Percentiles rank a stretch among this genome's conserved stretches.
phyloP scores from a whole-genome alignment of 1,139 yeast genomes.

The Pichia norvegensis region DNA sequence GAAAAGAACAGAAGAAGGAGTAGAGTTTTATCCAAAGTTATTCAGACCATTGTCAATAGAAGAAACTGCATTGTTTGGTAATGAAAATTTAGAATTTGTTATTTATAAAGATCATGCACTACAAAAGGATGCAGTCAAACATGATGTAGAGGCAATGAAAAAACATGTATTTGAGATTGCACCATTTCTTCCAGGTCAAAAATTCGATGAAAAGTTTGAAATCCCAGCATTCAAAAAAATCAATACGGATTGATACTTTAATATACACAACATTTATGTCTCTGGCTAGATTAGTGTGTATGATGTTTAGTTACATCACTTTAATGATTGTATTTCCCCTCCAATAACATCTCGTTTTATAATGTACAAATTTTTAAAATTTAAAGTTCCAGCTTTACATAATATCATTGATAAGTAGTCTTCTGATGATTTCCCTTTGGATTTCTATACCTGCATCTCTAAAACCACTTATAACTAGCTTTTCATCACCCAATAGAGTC shows the following conservation, averaged over 20 bases:
- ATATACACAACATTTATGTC: not conserved
- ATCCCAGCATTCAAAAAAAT: conserved; percentile 60
- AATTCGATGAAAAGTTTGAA: conserved; percentile 52
- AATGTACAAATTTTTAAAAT: not conserved
- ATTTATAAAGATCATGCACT: conserved; percentile 53
- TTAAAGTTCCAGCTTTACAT: not conserved
- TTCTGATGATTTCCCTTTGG: not conserved
- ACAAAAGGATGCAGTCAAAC: conserved; percentile 23
- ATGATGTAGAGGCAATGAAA: conserved; percentile 37
- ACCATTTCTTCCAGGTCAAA: conserved; percentile 75
- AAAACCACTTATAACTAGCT: too few relatives aligned
- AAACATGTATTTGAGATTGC: conserved; percentile 53
- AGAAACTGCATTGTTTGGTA: conserved; percentile 30
- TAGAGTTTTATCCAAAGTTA: conserved; percentile 70
- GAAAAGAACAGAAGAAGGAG: conserved; percentile 68
- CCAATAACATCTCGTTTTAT: too few relatives aligned
- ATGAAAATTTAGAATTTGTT: conserved; percentile 50
- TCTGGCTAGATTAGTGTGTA: not conserved
- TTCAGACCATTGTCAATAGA: conserved; percentile 42
- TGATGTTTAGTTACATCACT: not conserved
- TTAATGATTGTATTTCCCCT: not conserved
- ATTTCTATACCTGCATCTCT: not conserved
- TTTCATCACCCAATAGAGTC: too few relatives aligned
- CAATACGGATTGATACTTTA: conserved; percentile 10
- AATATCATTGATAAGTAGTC: too few relatives aligned